A percentile compares a stretch with the other conserved stretches of the same genome.
phyloP scores from a whole-genome alignment of 768 basidiomycete species.

The Psilocybe cyanescens region DNA sequence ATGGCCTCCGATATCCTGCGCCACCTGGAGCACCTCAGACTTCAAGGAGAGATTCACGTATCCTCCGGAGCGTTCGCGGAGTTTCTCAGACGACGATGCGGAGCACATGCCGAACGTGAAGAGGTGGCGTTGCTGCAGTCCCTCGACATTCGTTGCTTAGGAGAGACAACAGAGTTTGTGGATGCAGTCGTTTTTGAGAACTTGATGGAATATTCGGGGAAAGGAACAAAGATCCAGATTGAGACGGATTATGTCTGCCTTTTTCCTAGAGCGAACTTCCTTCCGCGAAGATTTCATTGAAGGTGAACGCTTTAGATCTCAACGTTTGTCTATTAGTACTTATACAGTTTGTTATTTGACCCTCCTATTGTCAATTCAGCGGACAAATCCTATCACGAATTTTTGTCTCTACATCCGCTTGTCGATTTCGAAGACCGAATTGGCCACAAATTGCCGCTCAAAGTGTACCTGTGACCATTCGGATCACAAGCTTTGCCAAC shows the following conservation, averaged over 20 bases:
- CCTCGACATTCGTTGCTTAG: not conserved
- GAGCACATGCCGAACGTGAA: not conserved
- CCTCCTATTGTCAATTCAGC: too few relatives aligned
- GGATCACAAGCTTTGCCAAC: too few relatives aligned
- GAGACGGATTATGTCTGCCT: constrained; percentile 1
- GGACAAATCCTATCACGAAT: too few relatives aligned
- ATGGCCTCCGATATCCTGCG: not conserved
- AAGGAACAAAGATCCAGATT: not conserved
- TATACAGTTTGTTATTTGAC: too few relatives aligned
- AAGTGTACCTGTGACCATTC: too few relatives aligned
- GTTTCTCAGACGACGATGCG: not conserved
- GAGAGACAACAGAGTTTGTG: not conserved
- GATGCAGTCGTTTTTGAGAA: not conserved
- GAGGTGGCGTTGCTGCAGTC: not conserved
- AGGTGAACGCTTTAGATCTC: too few relatives aligned
- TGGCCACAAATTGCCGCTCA: too few relatives aligned
- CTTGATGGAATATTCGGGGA: not conserved
- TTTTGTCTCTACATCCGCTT: too few relatives aligned
- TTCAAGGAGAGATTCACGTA: not conserved
- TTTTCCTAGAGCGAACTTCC: not conserved
- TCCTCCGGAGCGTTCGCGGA: not conserved
- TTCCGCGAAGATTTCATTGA: not conserved
- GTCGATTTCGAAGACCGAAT: too few relatives aligned
- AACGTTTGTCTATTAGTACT: too few relatives aligned
- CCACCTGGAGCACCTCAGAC: not conserved